These are phyloP conservation scores for Solanum gandarillasii DNA, from an alignment of 257 asterid genomes.

Conservation along the genomic window DNA sequence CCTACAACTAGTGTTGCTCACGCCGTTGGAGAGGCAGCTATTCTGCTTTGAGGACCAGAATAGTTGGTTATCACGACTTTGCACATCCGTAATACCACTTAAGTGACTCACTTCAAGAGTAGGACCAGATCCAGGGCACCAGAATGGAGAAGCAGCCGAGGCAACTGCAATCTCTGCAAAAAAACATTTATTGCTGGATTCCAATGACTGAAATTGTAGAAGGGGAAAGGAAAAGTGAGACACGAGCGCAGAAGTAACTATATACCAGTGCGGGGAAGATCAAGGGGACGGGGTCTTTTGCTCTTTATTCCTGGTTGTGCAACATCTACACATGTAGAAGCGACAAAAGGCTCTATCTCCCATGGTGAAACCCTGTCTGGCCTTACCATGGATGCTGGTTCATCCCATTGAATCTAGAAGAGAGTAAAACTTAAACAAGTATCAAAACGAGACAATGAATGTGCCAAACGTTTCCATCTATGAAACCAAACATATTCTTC, in stretches of 20 bases:
- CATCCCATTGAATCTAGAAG: constrained; percentile 77
- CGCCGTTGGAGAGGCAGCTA: background rate
- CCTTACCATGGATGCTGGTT: constrained; percentile 40
- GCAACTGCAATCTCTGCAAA: constrained; percentile 19
- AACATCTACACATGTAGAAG: constrained; percentile 34
- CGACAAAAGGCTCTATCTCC: constrained; percentile 74
- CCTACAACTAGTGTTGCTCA: constrained; percentile 2
- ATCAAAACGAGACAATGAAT: background rate
- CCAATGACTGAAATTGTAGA: background rate
- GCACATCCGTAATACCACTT: constrained; percentile 16
- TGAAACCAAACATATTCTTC: background rate
- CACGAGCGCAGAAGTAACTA: background rate
- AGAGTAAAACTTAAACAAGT: background rate
- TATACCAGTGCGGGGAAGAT: constrained; percentile 43
- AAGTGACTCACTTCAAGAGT: constrained; percentile 28
- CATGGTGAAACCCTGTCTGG: constrained; percentile 74
- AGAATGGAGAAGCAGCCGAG: constrained; percentile 31
- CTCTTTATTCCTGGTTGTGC: constrained; percentile 35
- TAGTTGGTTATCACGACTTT: constrained; percentile 22
- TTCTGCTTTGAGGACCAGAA: constrained; percentile 42
- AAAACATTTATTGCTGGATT: background rate
- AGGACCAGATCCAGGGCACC: constrained; percentile 27
- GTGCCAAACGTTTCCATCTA: background rate
- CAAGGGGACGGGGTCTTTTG: constrained; percentile 61
- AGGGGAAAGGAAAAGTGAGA: background rate